Evolutionary conservation across 1,284 basidiomycete genomes (phyloP), one percentile per base, ranked within the genome.

Genomic region (Sporisorium reilianum): DNA sequence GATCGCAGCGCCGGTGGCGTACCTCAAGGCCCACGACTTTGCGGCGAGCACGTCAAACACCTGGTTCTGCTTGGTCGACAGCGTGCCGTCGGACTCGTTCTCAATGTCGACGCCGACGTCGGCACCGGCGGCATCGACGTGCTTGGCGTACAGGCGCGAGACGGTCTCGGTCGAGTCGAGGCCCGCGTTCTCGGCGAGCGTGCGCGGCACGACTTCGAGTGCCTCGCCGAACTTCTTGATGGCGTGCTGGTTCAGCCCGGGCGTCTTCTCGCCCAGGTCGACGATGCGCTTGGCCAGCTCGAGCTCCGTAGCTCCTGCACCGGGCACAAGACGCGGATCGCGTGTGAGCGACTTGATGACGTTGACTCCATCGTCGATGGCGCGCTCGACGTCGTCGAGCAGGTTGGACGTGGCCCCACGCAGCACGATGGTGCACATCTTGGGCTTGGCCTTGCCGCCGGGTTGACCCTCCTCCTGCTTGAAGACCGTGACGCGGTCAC

Each of bases 351-450:
- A 90, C 87, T 98, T 97, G 86, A 99, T 92, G 45, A 97, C 95
- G 86, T 95, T 96, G 77, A 97, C 94, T 26, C 96, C 97, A 81
- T 99, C 96, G 83, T 99, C 97, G 57, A 99, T 89, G 28, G 95
- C 94, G 28, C 97, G 90, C 86, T 99, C 92, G 25, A 99, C 90
- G 85, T 99, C 97, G 85, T 99, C 97, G 56, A 99, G 87, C 76
- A 91, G 90, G 86, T 97, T 98, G 54, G 93, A 90, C 1, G 97
- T 99, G 42, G 97, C 96, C 5, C 97, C 97, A 20, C 83, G 81
- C 34, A 84, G 68, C 2, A 84, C 82, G 22, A 84, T 73, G 26
- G 82, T 84, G 54, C 80, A 79, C 76, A 84, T 83, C 55, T 77
- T 71, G 25, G 83, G 82, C 48, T 75, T 77, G 26, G 82, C 74